phyloP scores from a whole-genome alignment of 805 yeast genomes.

The Barnettozyma californica region DNA sequence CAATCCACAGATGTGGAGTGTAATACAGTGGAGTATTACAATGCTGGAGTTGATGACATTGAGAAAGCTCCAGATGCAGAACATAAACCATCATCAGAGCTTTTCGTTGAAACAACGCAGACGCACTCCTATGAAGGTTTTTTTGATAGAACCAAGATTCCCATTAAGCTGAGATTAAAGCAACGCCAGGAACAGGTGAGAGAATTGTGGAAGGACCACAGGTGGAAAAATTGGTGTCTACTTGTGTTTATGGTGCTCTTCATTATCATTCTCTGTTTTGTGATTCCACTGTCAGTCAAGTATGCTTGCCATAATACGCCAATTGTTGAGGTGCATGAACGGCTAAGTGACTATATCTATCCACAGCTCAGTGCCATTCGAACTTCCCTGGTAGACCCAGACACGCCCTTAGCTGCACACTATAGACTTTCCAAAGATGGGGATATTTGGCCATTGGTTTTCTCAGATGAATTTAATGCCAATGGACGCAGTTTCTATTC shows the following conservation, averaged over 20 bases:
- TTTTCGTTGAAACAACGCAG: neutral
- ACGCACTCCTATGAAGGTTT: neutral
- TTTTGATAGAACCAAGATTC: constrained; percentile 2
- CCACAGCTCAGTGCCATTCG: constrained; percentile 55
- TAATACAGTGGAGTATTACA: neutral
- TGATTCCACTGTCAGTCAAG: constrained; percentile 2
- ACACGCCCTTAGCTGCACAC: constrained; percentile 50
- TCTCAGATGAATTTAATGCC: constrained; percentile 44
- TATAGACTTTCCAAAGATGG: constrained; percentile 35
- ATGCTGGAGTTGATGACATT: neutral
- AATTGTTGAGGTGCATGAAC: constrained; percentile 26
- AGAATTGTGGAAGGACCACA: constrained; percentile 3
- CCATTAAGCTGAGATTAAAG: neutral
- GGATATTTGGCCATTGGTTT: constrained; percentile 36
- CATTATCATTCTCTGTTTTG: constrained; percentile 3
- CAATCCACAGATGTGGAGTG: neutral
- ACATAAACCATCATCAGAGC: neutral
- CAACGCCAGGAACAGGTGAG: constrained; percentile 1
- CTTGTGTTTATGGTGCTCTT: neutral
- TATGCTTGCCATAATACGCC: constrained; percentile 5
- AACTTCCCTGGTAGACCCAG: constrained; percentile 59
- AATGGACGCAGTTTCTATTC: constrained; percentile 44
- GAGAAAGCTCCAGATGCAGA: neutral
- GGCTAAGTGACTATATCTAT: constrained; percentile 48
- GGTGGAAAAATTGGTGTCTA: constrained; percentile 7